Evolutionary conservation across 805 yeast species (phyloP), one percentile per base, ranked within the genome.

Genomic region (Starmerella roubikii): DNA sequence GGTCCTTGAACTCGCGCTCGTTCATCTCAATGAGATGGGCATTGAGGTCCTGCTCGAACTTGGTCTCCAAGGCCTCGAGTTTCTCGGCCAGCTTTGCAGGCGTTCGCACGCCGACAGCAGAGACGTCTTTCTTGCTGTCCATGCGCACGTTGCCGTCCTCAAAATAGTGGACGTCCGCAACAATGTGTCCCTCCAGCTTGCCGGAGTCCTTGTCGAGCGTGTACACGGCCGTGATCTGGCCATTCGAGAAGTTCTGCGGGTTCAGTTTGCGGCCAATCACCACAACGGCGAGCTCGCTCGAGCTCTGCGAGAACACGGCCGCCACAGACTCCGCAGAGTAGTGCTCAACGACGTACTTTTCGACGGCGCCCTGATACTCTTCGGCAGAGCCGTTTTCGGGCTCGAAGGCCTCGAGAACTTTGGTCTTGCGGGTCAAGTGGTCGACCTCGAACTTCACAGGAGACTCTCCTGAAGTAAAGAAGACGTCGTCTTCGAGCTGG

Each of bases 61-160:
- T 56, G 40, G 70, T 67, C 59, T 86, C 96, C 11, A 69, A 53
- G 22, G 56, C 56, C 28, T 63, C 55, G 40, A 68, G 60, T 27
- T 74, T 59, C 11, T 26, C 28, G 12, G 25, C 42, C 1, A 39
- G 15, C 22, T 22, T 15, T 1, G 11, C 17, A 9, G 31, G 27
- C 13, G 56, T 59, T 3, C 60, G 52, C 3, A 55, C 56, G 2
- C 40, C 40, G 3, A 46, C 25, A 21, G 41, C 17, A 31, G 30
- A 30, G 17, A 58, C 49, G 15, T 47, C 37, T 41, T 66, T 62
- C 7, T 47, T 46, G 2, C 76, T 65, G 44, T 71, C 74, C 52
- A 91, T 70, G 37, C 88, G 69, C 16, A 88, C 97, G 54, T 88
- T 88, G 23, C 98, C 98, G 50, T 88, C 97, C 61, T 88, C 98